Base-by-base conservation (phyloP, 164 flowering plant genomes). In the Macadamia tetraphylla region DNA sequence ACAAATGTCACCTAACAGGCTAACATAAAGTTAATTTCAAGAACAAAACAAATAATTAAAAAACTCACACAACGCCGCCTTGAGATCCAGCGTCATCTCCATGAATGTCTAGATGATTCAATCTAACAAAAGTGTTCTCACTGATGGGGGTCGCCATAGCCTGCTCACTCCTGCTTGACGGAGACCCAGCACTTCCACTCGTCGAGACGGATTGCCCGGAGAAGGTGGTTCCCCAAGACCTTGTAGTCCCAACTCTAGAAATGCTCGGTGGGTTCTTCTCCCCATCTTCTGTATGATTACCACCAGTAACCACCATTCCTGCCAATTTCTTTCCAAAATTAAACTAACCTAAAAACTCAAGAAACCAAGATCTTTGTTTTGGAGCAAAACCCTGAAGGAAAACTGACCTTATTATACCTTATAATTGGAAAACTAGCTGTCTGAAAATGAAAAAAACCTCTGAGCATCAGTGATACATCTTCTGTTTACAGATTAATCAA, bases 191-290 rank as follows among this genome's bases (percentile, higher is more conserved):
- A 58, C 98, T 92, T 46, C 98, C 89, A 65, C 99, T 92, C 5
- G 94, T 92, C 0, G 99, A 94, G 40, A 92, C 81, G 1, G 99
- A 94, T 74, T 92, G 97, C 6, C 89, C 93, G 0, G 96, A 88
- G 14, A 72, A 63, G 6, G 88, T 76, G 40, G 84, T 77, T 29
- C 89, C 87, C 88, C 91, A 82, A n/a, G 92, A 83, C 80, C 89
- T 69, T 8, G 82, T 64, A 48, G 73, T 76, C 6, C 82, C 79
- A 62, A 80, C 84, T 63, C 77, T 78, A 9, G 85, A 70, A 57
- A 70, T 52, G 55, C 75, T 74, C 55, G 79, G 73, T 48, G 82
- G 74, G 76, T 79, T 80, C 64, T 67, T 77, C 67, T 77, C 85
- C 67, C 85, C 88, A 77, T 83, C 76, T 57, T 75, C 82, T 40